Evolutionary conservation across 1,139 yeast species (phyloP), one percentile per base, ranked within the genome.

Genomic region (Debaryomyces coudertii): DNA sequence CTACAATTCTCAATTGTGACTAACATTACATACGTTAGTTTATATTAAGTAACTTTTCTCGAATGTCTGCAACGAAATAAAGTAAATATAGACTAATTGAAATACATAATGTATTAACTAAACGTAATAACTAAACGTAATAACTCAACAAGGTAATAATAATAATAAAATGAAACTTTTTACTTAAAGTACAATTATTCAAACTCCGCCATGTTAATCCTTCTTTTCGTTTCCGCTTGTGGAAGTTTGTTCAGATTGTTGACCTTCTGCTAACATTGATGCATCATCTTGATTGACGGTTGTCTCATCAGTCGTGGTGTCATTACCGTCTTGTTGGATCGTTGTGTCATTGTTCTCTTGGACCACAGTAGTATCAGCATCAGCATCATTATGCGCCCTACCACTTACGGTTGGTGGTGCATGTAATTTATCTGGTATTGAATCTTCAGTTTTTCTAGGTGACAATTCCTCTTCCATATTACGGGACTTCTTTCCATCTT

Each of bases 281-380:
- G 57, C 60, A 45, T 64, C 68, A 12, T 65, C 69, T 30, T 67
- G 71, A 46, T 65, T 66, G 7, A 66, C 65, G 1, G 73, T 66
- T 23, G 68, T 66, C 29, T 73, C 78, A 44, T 73, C 77, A 44
- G 75, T 60, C 23, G 77, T 73, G 25, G 76, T 71, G 47, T 73
- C 79, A 46, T 73, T 71, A 29, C 66, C 71, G 18, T 38, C 41
- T 47, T 73, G 76, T 45, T 69, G 76, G 35, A 72, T 66, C 4
- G 77, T 73, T 6, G 77, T 71, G 50, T 73, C 78, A 46, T 72
- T 71, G 46, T 61, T 58, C 23, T 69, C 77, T 44, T 70, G 75
- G 28, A 66, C 62, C 8, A 67, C 64, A 6, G 76, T 71, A 6
- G 64, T 55, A 51, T 72, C 77, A 6, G 69, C 74, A 52, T 71